Evolutionary conservation across 2,329 filamentous ascomycete species (phyloP), one percentile per base, ranked within the genome.

Genomic region (Aspergillus udagawae): DNA sequence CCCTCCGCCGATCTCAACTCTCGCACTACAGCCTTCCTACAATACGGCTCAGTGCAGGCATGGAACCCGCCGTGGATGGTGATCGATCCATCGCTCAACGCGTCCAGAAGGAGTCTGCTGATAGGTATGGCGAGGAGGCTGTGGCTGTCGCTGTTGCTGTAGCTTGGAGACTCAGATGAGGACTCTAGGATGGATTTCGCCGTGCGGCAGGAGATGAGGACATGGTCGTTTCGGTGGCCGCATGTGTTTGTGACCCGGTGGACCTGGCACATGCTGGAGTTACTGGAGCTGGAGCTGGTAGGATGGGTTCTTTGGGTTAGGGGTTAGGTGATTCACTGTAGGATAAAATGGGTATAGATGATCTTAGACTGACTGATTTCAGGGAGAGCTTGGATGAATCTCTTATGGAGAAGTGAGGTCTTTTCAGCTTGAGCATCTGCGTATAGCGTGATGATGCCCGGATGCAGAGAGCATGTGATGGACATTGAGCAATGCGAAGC

Each of bases 141-240:
- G 27, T n/a, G 29, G 21, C 28, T 41, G 49, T 4, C 8, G 21
- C 28, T 41, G 49, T 4, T 8, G 17, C n/a, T 12, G 49, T 7
- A 10, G 23, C 9, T 52, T 3, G 21, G 27, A 4, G 5, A 38
- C 14, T 35, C 17, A 5, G 35, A 17, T 25, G 5, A n/a, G 4
- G 38, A 25, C 20, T 38, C 35, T 29, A 44, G 17, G 23, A 25
- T 23, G n/a, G 49, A 12, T 51, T 65, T 65, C n/a, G 58, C 57
- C 9, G 53, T 35, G 27, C 54, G 42, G 52, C 65, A 67, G 45
- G 50, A 17, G 25, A 67, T 51, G 20, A 58, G 44, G 41, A 66
- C 56, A 51, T 67, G 65, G 53, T 67, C 59, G 51, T 66, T 67
- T 12, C 49, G 53, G 48, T 67, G 65, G n/a, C 61, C 59, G 56